phyloP scores from a whole-genome alignment of 805 yeast species.

The Peterozyma toletana region DNA sequence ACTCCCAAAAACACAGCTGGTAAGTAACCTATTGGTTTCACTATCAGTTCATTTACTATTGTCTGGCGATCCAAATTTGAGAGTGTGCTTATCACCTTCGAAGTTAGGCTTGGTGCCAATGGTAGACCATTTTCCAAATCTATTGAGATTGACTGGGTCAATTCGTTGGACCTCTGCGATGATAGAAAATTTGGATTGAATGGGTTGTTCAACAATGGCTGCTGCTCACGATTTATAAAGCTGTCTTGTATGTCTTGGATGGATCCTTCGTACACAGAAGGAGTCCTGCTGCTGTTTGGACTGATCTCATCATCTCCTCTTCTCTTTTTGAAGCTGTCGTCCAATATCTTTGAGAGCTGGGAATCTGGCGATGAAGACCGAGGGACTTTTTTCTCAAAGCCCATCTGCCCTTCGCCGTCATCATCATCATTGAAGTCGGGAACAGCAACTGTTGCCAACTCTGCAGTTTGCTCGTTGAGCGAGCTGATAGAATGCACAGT shows the following conservation, averaged over 20 bases:
- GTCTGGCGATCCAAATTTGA: conserved; percentile 15
- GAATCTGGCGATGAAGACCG: conserved; percentile 5
- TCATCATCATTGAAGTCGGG: conserved; percentile 23
- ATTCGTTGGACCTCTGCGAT: conserved; percentile 1
- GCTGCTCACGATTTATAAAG: not conserved
- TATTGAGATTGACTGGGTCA: conserved; percentile 6
- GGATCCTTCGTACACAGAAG: too few relatives aligned
- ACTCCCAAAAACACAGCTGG: conserved; percentile 88
- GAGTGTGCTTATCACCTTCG: not conserved
- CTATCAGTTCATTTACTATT: conserved; percentile 16
- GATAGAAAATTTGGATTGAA: conserved; percentile 1
- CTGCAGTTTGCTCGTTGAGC: conserved; percentile 51
- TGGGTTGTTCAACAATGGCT: conserved; percentile 4
- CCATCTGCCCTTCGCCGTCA: conserved; percentile 1
- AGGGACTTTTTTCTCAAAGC: not conserved
- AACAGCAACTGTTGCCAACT: conserved; percentile 50
- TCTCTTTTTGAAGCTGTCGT: not conserved
- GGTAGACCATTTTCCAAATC: conserved; percentile 9
- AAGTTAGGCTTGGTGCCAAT: not conserved
- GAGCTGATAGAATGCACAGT: conserved; percentile 39
- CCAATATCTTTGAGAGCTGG: conserved; percentile 4
- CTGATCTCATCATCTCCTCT: too few relatives aligned
- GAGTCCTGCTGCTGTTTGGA: too few relatives aligned
- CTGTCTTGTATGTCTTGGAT: not conserved
- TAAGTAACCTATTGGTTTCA: conserved; percentile 37